These are phyloP conservation scores for Otatea glauca DNA, from an alignment of 176 grass and related monocot genomes.

Conservation along the genomic window DNA sequence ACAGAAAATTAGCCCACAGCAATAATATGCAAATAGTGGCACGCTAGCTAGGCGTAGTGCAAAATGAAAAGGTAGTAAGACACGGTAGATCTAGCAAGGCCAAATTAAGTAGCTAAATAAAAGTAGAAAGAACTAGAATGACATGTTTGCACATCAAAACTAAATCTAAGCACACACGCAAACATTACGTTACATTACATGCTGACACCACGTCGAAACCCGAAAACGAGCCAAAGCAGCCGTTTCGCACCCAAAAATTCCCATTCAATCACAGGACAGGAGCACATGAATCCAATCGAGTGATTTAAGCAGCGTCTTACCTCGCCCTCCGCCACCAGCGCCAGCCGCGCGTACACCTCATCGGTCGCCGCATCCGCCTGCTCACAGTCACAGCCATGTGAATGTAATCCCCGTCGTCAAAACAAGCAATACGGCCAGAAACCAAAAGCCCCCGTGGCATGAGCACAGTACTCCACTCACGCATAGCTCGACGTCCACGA, in stretches of 20 bases:
- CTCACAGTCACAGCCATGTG: constrained; percentile 35
- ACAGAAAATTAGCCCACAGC: no score
- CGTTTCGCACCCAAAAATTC: constrained; percentile 5
- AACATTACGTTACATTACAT: not conserved
- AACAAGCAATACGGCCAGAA: constrained; percentile 7
- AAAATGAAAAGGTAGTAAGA: not conserved
- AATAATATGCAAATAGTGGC: constrained; percentile 1
- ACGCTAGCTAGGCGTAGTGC: not conserved
- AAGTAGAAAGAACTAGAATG: constrained; percentile 1
- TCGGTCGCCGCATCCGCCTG: constrained; percentile 94
- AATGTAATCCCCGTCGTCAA: constrained; percentile 7
- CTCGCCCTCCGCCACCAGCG: constrained; percentile 74
- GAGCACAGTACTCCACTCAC: constrained; percentile 54
- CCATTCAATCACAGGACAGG: not conserved
- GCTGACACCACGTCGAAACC: not conserved
- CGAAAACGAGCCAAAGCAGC: constrained; percentile 24
- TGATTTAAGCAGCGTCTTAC: constrained; percentile 55
- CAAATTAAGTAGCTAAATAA: constrained; percentile 20
- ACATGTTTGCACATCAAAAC: constrained; percentile 20
- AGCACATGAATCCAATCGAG: constrained; percentile 19
- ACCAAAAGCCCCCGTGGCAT: not conserved
- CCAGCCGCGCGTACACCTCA: constrained; percentile 88
- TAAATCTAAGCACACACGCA: constrained; percentile 6
- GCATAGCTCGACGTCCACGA: constrained; percentile 84
- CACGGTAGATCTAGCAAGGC: not conserved